Evolutionary conservation across 805 yeast species (phyloP).

Genomic region (Yarrowia phangngaensis): DNA sequence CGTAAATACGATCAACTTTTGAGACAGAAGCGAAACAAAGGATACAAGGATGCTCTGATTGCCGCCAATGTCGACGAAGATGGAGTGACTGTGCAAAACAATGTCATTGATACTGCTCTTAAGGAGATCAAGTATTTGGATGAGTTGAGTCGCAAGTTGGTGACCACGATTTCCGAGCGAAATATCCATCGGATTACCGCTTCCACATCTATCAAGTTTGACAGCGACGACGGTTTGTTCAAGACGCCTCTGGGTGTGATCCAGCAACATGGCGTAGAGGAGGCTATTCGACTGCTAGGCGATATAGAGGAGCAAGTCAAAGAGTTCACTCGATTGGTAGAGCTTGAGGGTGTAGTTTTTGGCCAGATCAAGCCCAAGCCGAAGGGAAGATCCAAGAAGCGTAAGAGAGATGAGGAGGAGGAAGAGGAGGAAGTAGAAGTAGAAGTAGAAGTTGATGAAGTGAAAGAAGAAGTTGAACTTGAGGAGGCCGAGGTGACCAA

Average conservation of each 20-base stretch:
- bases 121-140: conserved; percentile 20
- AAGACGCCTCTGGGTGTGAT: conserved; percentile 22
- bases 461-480: background rate
- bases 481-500: background rate
- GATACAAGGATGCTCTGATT: conserved; percentile 22
- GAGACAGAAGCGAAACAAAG: conserved; percentile 19
- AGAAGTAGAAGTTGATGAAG: background rate
- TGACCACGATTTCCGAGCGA: conserved; percentile 7
- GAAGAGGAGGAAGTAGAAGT: background rate
- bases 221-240: conserved; percentile 5
- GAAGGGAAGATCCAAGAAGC: background rate
- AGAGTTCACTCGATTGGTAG: conserved; percentile 43
- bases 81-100: background rate
- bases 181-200: conserved; percentile 21
- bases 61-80: conserved; percentile 18
- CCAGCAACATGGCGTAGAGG: conserved; percentile 18
- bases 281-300: conserved; percentile 44
- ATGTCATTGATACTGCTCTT: conserved; percentile 25
- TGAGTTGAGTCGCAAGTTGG: conserved; percentile 12
- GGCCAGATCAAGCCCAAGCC: too few relatives aligned
- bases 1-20: conserved; percentile 20
- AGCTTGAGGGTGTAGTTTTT: background rate
- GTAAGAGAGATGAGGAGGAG: background rate
- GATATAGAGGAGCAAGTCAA: conserved; percentile 54
- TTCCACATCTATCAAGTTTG: conserved; percentile 23